Percentiles rank a stretch among this genome's conserved stretches.
phyloP scores from a whole-genome alignment of 805 yeast species.

The Lipomyces chichibuensis region DNA sequence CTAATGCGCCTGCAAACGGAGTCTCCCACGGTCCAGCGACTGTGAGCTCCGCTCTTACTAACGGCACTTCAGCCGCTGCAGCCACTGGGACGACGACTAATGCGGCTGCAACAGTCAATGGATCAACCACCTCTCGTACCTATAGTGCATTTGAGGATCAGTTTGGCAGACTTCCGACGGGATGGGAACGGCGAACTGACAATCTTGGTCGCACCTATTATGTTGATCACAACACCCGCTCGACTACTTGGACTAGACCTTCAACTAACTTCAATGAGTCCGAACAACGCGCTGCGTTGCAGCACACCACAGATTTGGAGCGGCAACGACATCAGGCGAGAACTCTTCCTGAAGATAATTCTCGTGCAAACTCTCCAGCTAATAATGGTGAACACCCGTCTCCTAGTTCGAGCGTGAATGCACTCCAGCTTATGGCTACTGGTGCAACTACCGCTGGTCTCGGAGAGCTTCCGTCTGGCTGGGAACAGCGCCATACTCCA shows the following conservation, averaged over 20 bases:
- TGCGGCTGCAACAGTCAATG: constrained; percentile 36
- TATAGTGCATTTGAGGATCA: constrained; percentile 96
- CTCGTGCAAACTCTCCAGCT: constrained; percentile 45
- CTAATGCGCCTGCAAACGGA: constrained; percentile 11
- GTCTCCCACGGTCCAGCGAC: constrained; percentile 32
- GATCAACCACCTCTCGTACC: constrained; percentile 52
- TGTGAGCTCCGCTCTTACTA: constrained; percentile 29
- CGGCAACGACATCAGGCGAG: constrained; percentile 89
- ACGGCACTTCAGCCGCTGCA: constrained; percentile 33
- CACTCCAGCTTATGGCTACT: constrained; percentile 58
- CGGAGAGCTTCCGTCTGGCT: constrained; percentile 96
- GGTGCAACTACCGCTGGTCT: constrained; percentile 94
- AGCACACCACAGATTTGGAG: constrained; percentile 77
- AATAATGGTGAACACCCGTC: constrained; percentile 13
- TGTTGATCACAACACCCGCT: constrained; percentile 96
- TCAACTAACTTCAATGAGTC: constrained; percentile 76
- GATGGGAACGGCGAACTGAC: constrained; percentile 99
- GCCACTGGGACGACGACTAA: constrained; percentile 36
- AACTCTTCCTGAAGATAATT: constrained; percentile 74
- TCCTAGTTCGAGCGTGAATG: constrained; percentile 42
- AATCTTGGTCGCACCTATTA: constrained; percentile 96
- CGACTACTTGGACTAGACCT: constrained; percentile 99
- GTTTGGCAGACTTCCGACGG: constrained; percentile 93
- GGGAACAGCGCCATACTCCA: constrained; percentile 98
- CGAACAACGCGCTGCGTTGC: constrained; percentile 56